phyloP scores from a whole-genome alignment of 495 filamentous ascomycete genomes.

The Pseudoneurospora amorphoporcata region DNA sequence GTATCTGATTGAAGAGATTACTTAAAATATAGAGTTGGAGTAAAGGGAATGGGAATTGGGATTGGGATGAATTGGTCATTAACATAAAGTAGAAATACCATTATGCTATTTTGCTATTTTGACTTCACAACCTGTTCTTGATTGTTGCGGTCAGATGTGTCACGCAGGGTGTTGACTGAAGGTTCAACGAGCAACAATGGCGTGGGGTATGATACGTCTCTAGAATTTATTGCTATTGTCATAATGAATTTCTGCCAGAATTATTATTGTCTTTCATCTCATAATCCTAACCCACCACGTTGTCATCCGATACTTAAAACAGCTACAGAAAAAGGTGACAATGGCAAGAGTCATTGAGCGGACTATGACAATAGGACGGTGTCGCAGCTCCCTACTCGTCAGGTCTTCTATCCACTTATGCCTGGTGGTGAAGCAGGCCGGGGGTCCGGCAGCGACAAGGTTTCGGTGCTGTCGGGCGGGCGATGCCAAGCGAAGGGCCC shows the following conservation, averaged over 20 bases:
- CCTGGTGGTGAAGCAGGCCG: neutral
- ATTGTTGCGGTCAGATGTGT: neutral
- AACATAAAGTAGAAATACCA: neutral
- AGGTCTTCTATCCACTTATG: neutral
- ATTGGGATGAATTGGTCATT: neutral
- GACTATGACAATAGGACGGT: neutral
- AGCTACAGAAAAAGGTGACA: neutral
- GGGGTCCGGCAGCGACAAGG: neutral
- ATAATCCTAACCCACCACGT: neutral
- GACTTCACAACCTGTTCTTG: neutral
- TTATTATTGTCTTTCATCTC: neutral
- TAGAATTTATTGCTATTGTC: neutral
- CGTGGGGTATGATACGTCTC: neutral
- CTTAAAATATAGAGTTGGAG: neutral
- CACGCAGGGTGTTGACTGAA: neutral
- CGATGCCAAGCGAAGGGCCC: neutral
- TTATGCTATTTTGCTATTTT: neutral
- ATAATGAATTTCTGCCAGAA: neutral
- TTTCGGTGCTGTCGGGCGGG: neutral
- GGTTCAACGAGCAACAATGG: neutral
- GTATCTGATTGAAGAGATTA: neutral
- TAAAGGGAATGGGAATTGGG: neutral
- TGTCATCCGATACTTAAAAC: neutral
- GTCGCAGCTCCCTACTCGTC: neutral
- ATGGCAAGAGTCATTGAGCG: neutral